A percentile compares a stretch with the other conserved stretches of the same genome.
Evolutionary conservation across 2,329 filamentous ascomycete species (phyloP).

Genomic region (Colletotrichum echinochloae): DNA sequence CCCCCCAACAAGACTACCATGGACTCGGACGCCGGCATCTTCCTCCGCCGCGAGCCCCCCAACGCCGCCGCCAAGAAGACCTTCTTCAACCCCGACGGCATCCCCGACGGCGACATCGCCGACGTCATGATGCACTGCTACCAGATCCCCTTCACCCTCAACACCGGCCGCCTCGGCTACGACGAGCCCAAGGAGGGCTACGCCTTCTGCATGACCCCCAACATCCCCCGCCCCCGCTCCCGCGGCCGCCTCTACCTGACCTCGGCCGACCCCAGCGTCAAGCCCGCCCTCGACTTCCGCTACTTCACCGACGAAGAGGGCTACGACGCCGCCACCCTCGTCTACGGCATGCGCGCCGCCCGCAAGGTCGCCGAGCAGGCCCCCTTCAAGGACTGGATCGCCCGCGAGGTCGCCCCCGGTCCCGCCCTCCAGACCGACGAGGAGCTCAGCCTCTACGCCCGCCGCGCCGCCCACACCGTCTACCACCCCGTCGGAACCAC

Average conservation of each 20-base stretch:
- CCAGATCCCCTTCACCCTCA: slow-evolving; percentile 91
- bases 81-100: slow-evolving; percentile 60
- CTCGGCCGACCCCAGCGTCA: slow-evolving; percentile 78
- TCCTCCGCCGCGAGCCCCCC: slow-evolving; percentile 80
- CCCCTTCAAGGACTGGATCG: slow-evolving; percentile 86
- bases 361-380: slow-evolving; percentile 79
- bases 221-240: slow-evolving; percentile 86
- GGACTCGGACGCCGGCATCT: slow-evolving; percentile 91
- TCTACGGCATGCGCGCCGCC: slow-evolving; percentile 81
- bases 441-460: slow-evolving; percentile 83
- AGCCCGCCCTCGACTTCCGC: slow-evolving; percentile 87
- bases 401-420: slow-evolving; percentile 83
- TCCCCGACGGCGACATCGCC: slow-evolving; percentile 77
- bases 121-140: slow-evolving; percentile 98
- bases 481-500: slow-evolving; percentile 48
- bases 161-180: slow-evolving; percentile 84
- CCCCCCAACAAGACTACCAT: slow-evolving; percentile 87
- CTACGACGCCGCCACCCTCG: slow-evolving; percentile 85
- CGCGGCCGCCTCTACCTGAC: slow-evolving; percentile 83
- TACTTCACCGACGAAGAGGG: slow-evolving; percentile 91
- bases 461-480: slow-evolving; percentile 75
- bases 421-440: slow-evolving; percentile 80
- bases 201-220: slow-evolving; percentile 93
- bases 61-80: slow-evolving; percentile 71
- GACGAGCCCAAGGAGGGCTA: slow-evolving; percentile 73